phyloP scores from a whole-genome alignment of 2,329 filamentous ascomycete species.

The Penicillium brevicompactum region DNA sequence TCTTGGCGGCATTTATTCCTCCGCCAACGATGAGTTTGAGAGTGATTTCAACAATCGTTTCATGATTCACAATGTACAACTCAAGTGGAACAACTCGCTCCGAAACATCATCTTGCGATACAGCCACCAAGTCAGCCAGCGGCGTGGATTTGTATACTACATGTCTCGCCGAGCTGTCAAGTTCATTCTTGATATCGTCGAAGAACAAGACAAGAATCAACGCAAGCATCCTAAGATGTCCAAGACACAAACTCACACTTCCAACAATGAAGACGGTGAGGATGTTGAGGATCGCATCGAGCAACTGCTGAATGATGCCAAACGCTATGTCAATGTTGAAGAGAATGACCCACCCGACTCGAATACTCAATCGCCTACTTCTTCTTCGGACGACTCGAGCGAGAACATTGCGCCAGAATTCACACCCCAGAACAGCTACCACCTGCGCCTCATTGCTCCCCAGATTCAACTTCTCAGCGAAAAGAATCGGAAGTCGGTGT shows the following conservation, averaged over 20 bases:
- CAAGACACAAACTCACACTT: conserved; percentile 23
- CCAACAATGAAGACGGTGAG: conserved; percentile 55
- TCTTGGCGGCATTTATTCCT: conserved; percentile 63
- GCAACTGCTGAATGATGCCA: conserved; percentile 80
- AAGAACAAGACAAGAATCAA: conserved; percentile 82
- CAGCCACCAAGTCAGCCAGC: conserved; percentile 94
- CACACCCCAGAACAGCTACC: conserved; percentile 87
- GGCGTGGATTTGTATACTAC: conserved; percentile 96
- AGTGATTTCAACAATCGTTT: conserved; percentile 98
- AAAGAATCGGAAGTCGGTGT: conserved; percentile 95
- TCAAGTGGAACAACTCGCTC: conserved; percentile 97
- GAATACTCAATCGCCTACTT: conserved; percentile 42
- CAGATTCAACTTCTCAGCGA: conserved; percentile 98
- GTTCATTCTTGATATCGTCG: conserved; percentile 96
- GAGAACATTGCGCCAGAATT: conserved; percentile 86
- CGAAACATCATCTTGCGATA: conserved; percentile 96
- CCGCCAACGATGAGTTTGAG: conserved; percentile 75
- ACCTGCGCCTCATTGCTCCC: conserved; percentile 90
- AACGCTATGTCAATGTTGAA: conserved; percentile 76
- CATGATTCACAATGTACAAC: conserved; percentile 93
- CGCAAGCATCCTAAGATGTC: conserved; percentile 41
- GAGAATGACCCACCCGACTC: conserved; percentile 51
- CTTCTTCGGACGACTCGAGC: conserved; percentile 56
- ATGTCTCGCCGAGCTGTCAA: conserved; percentile 94
- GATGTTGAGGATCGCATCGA: conserved; percentile 81